Base-by-base conservation (phyloP, 257 asterid species). In the Ophiorrhiza pumila region DNA sequence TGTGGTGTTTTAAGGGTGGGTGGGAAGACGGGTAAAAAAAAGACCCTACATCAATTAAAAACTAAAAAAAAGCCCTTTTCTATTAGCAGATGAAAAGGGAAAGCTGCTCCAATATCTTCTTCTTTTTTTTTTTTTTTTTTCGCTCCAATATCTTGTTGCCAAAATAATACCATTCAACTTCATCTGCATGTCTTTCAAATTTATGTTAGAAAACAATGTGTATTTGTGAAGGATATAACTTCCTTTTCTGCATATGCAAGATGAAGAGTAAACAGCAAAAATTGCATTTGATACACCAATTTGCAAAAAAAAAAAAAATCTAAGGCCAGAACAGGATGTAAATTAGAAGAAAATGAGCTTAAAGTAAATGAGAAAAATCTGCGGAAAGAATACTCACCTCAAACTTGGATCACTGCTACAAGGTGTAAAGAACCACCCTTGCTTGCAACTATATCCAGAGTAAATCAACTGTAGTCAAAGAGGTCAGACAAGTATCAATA, bases 351-450 rank as follows among this genome's bases (percentile, higher is more conserved):
- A 25, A 70, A 74, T 8, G 58, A 77, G 63, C 74, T 71, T 71
- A 1, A 20, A 58, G 15, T 34, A 63, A 65, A 25, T 23, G 27
- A 55, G 66, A 20, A 53, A 13, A 42, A 41, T 3, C 34, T 27
- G 50, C 15, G 45, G 43, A 73, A n/a, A 32, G 32, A 9, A 56
- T 75, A 45, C 76, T 42, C 27, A 93, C 98, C 98, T 93, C 80
- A 93, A 87, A 76, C 92, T 84, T 8, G 98, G 98, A 83, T 83
- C 87, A 68, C 91, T 85, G 81, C 83, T 86, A 84, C 98, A 93
- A 46, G 98, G 98, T 39, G 98, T 88, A 83, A 90, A 90, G 87
- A 93, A 93, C 98, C 98, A 93, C 25, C 97, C 98, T 76, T 93
- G 97, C 73, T 77, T 83, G 91, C 97, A 93, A 84, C 95, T 90